A percentile compares a stretch with the other conserved stretches of the same genome.
Conservation (phyloP, 352 stramenopile species). For the Pythium sp. region DNA sequence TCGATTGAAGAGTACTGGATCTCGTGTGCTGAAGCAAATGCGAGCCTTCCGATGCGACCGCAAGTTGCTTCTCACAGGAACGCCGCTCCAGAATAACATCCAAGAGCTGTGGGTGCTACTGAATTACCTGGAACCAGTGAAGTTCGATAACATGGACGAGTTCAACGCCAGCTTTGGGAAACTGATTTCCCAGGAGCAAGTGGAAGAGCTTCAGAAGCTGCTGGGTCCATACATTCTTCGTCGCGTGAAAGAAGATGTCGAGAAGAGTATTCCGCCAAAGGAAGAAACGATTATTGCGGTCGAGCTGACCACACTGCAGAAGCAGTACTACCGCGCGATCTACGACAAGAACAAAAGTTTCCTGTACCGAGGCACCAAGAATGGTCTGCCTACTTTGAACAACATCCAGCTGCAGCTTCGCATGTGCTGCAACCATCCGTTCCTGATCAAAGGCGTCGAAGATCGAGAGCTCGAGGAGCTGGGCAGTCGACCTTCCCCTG, state of each 20-base stretch:
- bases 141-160: conserved; percentile 84
- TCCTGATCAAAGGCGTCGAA: conserved; percentile 96
- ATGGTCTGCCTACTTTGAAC: conserved; percentile 90
- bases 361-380: conserved; percentile 88
- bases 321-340: conserved; percentile 99
- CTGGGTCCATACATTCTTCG: conserved; percentile 94
- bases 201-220: conserved; percentile 92
- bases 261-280: conserved; percentile 96
- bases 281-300: conserved; percentile 96
- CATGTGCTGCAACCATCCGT: conserved; percentile 99
- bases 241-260: conserved; percentile 97
- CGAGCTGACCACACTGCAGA: conserved; percentile 97
- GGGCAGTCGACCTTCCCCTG: conserved; percentile 39
- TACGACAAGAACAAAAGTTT: conserved; percentile 99
- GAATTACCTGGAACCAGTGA: conserved; percentile 95
- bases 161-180: conserved; percentile 94
- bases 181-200: conserved; percentile 91
- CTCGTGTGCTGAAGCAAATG: conserved; percentile 87
- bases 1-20: conserved; percentile 74
- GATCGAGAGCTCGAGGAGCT: conserved; percentile 81
- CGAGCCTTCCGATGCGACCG: conserved; percentile 78
- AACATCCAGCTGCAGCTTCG: conserved; percentile 99
- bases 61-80: conserved; percentile 96
- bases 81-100: conserved; percentile 96
- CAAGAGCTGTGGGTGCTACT: conserved; percentile 97